Conservation (phyloP, 306 rosid species). For the Mucuna pruriens region DNA sequence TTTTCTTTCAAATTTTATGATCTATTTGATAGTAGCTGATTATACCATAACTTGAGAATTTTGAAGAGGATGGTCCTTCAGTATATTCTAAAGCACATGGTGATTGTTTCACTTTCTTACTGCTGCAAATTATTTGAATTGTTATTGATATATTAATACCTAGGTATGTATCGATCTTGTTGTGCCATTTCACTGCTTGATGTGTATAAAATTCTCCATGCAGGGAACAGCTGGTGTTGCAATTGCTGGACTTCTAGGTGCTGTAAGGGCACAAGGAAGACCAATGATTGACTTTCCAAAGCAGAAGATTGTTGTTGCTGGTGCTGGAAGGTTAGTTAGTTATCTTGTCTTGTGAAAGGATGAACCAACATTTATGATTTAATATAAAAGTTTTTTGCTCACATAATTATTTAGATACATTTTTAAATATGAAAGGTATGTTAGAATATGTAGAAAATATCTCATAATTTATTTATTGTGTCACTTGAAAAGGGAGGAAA, state of each 20-base stretch:
- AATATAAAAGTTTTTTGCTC: not conserved
- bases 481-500: not conserved
- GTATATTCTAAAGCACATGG: not conserved
- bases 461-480: not conserved
- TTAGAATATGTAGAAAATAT: not conserved
- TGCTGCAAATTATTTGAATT: constrained; percentile 13
- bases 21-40: not conserved
- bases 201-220: constrained; percentile 24
- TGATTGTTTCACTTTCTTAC: not conserved
- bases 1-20: constrained; percentile 5
- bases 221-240: constrained; percentile 99
- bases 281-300: constrained; percentile 98
- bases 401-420: not conserved
- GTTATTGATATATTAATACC: not conserved
- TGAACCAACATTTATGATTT: constrained; percentile 14
- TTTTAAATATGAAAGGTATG: not conserved
- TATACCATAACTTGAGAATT: not conserved
- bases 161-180: constrained; percentile 11
- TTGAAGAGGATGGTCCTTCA: not conserved
- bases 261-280: constrained; percentile 99
- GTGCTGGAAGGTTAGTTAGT: constrained; percentile 94
- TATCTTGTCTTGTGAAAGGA: constrained; percentile 11
- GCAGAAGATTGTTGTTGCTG: constrained; percentile 98
- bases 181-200: constrained; percentile 26
- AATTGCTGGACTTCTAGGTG: constrained; percentile 96